phyloP scores from a whole-genome alignment of 805 yeast genomes.

The Maudiozyma saulgeensis region DNA sequence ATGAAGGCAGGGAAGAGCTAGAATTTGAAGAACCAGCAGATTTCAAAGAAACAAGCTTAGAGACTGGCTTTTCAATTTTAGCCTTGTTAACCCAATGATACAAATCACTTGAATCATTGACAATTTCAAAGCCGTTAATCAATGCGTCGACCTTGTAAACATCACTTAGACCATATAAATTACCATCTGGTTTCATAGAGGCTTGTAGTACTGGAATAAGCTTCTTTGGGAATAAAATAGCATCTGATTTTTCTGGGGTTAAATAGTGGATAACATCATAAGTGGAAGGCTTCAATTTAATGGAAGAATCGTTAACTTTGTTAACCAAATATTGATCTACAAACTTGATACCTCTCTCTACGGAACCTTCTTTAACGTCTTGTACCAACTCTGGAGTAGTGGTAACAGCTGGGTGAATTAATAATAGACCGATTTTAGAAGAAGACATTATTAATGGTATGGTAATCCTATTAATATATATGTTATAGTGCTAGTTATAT shows the following conservation, averaged over 20 bases:
- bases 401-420: conserved; percentile 61
- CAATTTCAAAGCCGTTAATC: conserved; percentile 48
- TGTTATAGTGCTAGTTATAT: too few species aligned
- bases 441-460: conserved; percentile 1
- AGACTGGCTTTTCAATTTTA: conserved; percentile 23
- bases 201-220: conserved; percentile 34
- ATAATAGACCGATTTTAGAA: conserved; percentile 29
- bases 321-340: conserved; percentile 48
- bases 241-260: conserved; percentile 42
- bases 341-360: conserved; percentile 19
- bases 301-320: conserved; percentile 43
- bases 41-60: conserved; percentile 26
- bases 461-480: too few species aligned
- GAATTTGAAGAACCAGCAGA: not conserved
- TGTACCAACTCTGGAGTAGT: conserved; percentile 43
- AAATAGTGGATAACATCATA: conserved; percentile 43
- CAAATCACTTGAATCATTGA: conserved; percentile 24
- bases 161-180: conserved; percentile 41
- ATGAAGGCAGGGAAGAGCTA: conserved; percentile 8
- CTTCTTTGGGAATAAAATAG: conserved; percentile 38
- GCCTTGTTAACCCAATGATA: conserved; percentile 50
- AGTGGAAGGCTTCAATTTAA: conserved; percentile 28
- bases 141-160: conserved; percentile 45
- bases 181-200: conserved; percentile 37
- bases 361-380: conserved; percentile 28